Base-by-base conservation (phyloP, 331 rosid species). In the Malus hybrid region DNA sequence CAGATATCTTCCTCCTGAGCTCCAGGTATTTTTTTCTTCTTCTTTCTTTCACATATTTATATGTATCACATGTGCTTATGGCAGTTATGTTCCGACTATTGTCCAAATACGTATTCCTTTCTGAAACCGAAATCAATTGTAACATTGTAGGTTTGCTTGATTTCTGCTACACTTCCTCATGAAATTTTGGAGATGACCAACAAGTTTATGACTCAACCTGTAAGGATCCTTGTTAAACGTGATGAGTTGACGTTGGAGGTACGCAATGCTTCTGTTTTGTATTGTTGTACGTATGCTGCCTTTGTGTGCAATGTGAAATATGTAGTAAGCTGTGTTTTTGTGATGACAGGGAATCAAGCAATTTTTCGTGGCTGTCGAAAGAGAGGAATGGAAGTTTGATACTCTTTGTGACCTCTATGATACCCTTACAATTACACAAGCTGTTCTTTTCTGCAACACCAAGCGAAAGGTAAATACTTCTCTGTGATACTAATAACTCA, bases 221-320 rank as follows among this genome's bases (percentile, higher is more conserved):
- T 94, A 56, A 87, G 96, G 82, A 94, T 94, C 82, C 99, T 94
- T 74, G 99, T 94, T 69, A 94, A 94, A 77, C 97, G 97, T 89
- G 99, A 94, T 89, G 99, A 94, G 76, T 86, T 94, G 89, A 95
- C 99, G 53, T 74, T 95, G 83, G 99, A 92, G 97, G 99, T 90
- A 71, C 70, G 74, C 62, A 64, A 26, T 53, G 13, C 19, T 75
- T 74, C 26, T 48, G 26, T 32, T 33, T 14, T 60, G 63, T 58
- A 3, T 15, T 29, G 84, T 14, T 66, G 56, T 58, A 13, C 12
- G 42, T 82, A 68, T 78, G 55, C 78, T 24, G 30, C 53, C 68
- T 64, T 63, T 60, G 44, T 34, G 66, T 74, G 73, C 65, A 28
- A 29, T 73, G 46, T 68, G 74, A 77, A 76, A 75, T 63, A 18